Conservation (phyloP, 768 basidiomycete species). For the Leccinellum luteum region DNA sequence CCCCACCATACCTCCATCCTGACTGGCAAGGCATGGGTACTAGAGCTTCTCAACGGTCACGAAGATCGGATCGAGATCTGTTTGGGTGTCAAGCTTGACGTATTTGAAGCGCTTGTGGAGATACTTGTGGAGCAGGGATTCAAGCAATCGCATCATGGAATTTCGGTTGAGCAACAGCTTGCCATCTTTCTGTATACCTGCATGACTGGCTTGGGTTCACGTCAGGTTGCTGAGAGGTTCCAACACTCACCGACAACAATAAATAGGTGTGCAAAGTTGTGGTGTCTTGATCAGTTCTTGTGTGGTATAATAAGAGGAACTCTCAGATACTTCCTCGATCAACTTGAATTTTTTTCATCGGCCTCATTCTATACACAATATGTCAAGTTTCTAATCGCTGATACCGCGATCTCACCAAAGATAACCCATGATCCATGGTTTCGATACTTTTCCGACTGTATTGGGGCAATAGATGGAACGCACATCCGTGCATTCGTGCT, state of each 20-base stretch:
- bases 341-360: too few species aligned
- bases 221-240: too few species aligned
- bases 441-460: not conserved
- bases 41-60: conserved; percentile 3
- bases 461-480: conserved; percentile 3
- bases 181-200: conserved; percentile 13
- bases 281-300: too few species aligned
- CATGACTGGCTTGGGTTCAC: conserved; percentile 11
- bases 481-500: not conserved
- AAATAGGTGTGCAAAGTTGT: too few species aligned
- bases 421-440: not conserved
- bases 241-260: too few species aligned
- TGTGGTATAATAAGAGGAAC: too few species aligned
- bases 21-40: not conserved
- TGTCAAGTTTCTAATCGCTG: too few species aligned
- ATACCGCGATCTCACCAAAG: not conserved
- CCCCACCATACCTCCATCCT: conserved; percentile 2
- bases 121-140: not conserved
- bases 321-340: too few species aligned
- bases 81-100: not conserved
- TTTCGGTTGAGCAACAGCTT: conserved; percentile 10
- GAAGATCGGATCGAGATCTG: not conserved
- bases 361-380: too few species aligned
- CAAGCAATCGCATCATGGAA: not conserved
- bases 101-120: not conserved